Conservation (phyloP, 2,329 filamentous ascomycete species). For the Septoria linicola region DNA sequence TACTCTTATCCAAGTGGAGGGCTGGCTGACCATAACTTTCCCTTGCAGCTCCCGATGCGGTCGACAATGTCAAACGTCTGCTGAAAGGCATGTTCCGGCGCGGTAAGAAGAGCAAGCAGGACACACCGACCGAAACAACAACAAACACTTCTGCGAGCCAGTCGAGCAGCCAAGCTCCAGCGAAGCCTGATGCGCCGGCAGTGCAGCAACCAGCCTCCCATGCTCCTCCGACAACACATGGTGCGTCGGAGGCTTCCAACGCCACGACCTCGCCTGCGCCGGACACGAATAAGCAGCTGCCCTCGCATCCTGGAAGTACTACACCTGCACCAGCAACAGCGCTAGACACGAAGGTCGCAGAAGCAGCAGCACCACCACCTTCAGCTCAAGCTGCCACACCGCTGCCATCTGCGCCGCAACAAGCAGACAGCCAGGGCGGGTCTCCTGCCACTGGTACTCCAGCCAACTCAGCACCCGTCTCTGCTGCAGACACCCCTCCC, state of each 20-base stretch:
- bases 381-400: no score
- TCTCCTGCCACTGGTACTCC: slow-evolving; percentile 14
- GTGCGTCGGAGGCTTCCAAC: slow-evolving; percentile 3
- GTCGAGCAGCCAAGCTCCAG: background rate
- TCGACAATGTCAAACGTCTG: slow-evolving; percentile 28
- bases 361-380: slow-evolving; percentile 1
- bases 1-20: background rate
- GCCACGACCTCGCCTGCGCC: slow-evolving; percentile 14
- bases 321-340: background rate
- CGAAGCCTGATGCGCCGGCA: slow-evolving; percentile 7
- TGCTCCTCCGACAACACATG: background rate
- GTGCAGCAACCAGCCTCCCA: background rate
- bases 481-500: slow-evolving; percentile 24
- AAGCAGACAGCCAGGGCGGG: slow-evolving; percentile 3
- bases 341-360: background rate
- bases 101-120: slow-evolving; percentile 24
- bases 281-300: slow-evolving; percentile 26
- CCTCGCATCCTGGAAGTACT: slow-evolving; percentile 13
- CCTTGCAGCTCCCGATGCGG: slow-evolving; percentile 26
- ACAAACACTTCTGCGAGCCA: slow-evolving; percentile 8
- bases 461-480: slow-evolving; percentile 18
- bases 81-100: slow-evolving; percentile 28
- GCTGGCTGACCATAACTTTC: slow-evolving; percentile 5
- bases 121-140: slow-evolving; percentile 6
- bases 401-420: background rate